Base-by-base conservation (phyloP, 116 monocot genomes). In the Iris pallida region DNA sequence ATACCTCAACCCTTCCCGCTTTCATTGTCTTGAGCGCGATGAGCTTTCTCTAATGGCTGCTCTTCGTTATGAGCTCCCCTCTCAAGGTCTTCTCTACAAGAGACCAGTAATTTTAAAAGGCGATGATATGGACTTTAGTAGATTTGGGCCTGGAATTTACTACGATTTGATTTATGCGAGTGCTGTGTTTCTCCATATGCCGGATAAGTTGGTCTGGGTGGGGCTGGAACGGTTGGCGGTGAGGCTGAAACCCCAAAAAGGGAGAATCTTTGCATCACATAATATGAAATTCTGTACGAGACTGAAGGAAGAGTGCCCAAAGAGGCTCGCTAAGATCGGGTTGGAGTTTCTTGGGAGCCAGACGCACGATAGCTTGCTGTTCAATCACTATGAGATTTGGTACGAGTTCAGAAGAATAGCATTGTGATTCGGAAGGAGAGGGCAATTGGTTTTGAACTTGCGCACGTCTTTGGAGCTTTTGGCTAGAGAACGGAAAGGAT, bases 301-400 rank as follows among this genome's bases (percentile, higher is more conserved):
- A 68, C 66, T 94, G 30, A 85, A 84, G 16, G 81, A 83, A 9
- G 88, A 90, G 78, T 94, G 90, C 42, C 76, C 78, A 2, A 87
- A 64, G 59, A 78, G 90, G 76, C 80, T 94, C 42, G 65, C 45
- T 52, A 57, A 75, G 20, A 73, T 90, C 55, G 90, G 94, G 7
- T 57, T 94, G 66, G 80, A 90, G 76, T 83, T 76, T 72, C 78
- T 80, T 43, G 85, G 94, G 63, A 87, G 85, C 69, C 86, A 64
- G 45, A 90, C 78, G n/a, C 94, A 94, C 63, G 94, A 94, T 72
- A 94, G 94, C 42, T 80, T 94, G 71, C 53, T 94, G 63, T 94
- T 94, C 63, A 94, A 94, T 69, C 94, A 90, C 49, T 94, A 90
- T 53, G 94, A 94, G 76, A 87, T 89, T 19, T 94, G 94, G 94